A percentile compares a stretch with the other conserved stretches of the same genome.
Evolutionary conservation across 306 rosid genomes (phyloP).

Genomic region (Luffa aegyptiaca): DNA sequence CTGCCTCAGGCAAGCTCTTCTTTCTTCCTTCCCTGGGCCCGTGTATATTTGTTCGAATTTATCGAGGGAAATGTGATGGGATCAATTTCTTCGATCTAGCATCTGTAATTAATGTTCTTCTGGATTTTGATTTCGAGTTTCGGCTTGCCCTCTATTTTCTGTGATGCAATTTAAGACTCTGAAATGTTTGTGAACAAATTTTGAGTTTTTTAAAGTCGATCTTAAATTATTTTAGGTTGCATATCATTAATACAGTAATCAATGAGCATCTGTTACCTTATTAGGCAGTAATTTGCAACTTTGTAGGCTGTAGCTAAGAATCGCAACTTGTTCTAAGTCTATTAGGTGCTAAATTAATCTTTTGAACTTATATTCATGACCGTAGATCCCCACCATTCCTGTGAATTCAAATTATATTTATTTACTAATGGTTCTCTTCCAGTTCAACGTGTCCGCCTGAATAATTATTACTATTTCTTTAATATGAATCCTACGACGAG

Average conservation of each 20-base stretch:
- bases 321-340: not conserved
- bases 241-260: not conserved
- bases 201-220: not conserved
- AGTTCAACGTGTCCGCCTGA: not conserved
- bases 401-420: not conserved
- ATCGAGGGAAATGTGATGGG: not conserved
- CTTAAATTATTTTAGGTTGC: not conserved
- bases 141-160: not conserved
- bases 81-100: not conserved
- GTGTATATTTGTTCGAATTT: not conserved
- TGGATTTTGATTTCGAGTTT: not conserved
- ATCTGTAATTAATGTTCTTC: not conserved
- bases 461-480: not conserved
- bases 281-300: not conserved
- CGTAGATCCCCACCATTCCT: not conserved
- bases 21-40: too few relatives aligned
- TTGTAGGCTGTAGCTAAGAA: not conserved
- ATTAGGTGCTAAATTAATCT: not conserved
- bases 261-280: not conserved
- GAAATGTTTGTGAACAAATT: not conserved
- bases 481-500: not conserved
- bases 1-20: slow-evolving; percentile 66
- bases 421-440: not conserved
- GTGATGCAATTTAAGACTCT: not conserved
- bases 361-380: not conserved